phyloP scores from a whole-genome alignment of 2,329 filamentous ascomycete genomes.

The Diaporthe amygdali region DNA sequence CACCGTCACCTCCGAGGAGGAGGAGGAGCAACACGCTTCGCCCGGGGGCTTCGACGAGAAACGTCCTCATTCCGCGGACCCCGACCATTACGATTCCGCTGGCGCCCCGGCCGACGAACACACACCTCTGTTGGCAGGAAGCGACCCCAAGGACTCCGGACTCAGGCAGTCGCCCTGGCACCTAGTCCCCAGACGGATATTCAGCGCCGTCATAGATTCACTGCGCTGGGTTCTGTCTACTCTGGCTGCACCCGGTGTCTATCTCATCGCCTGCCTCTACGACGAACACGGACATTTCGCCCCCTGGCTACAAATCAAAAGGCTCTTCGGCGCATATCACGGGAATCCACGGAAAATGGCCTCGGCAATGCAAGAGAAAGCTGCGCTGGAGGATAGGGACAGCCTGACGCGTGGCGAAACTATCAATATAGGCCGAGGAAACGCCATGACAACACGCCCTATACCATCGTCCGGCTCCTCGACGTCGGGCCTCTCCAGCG shows the following conservation, averaged over 20 bases:
- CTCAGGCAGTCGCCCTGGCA: slow-evolving; percentile 55
- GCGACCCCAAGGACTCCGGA: slow-evolving; percentile 36
- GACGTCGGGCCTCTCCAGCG: slow-evolving; percentile 72
- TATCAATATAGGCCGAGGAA: slow-evolving; percentile 28
- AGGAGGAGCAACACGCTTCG: slow-evolving; percentile 37
- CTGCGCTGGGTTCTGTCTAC: slow-evolving; percentile 81
- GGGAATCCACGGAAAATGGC: slow-evolving; percentile 55
- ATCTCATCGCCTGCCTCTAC: slow-evolving; percentile 82
- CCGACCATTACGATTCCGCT: slow-evolving; percentile 42
- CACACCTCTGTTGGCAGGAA: slow-evolving; percentile 65
- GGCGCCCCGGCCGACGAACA: slow-evolving; percentile 62
- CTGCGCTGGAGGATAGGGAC: slow-evolving; percentile 37
- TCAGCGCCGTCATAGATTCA: slow-evolving; percentile 74
- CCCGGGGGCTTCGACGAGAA: slow-evolving; percentile 35
- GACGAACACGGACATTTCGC: slow-evolving; percentile 81
- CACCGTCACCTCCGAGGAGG: slow-evolving; percentile 48
- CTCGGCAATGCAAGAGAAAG: slow-evolving; percentile 39
- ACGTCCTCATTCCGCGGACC: slow-evolving; percentile 36
- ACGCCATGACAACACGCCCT: slow-evolving; percentile 29
- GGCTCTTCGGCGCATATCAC: slow-evolving; percentile 59
- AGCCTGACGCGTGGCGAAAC: slow-evolving; percentile 30
- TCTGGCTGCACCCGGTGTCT: slow-evolving; percentile 79
- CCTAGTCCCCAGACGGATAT: slow-evolving; percentile 70
- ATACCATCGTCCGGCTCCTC: slow-evolving; percentile 52
- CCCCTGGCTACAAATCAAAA: slow-evolving; percentile 74